These are phyloP conservation scores for Penicillium crystallinum DNA, from an alignment of 495 filamentous ascomycete species.

Conservation along the genomic window DNA sequence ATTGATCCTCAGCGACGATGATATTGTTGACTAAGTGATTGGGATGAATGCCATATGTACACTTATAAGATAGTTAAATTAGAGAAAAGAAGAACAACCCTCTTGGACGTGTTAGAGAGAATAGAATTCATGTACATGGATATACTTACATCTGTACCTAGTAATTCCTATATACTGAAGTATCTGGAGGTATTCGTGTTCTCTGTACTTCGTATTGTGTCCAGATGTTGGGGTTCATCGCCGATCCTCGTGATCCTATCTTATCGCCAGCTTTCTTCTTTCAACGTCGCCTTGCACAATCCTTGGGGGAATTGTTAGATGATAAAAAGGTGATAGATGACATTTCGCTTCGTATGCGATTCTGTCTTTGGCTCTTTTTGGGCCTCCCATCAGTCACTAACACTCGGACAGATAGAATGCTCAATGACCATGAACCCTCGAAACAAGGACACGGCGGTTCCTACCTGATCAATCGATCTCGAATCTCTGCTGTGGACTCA, in stretches of 20 bases:
- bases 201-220: too few species aligned
- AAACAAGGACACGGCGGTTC: constrained; percentile 10
- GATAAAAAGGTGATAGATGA: background rate
- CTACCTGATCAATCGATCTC: constrained; percentile 4
- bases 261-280: constrained; percentile 1
- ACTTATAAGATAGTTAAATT: background rate
- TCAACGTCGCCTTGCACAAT: background rate
- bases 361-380: too few species aligned
- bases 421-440: constrained; percentile 17
- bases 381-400: background rate
- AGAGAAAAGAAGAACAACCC: background rate
- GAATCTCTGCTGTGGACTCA: background rate
- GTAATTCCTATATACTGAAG: too few species aligned
- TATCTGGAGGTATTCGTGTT: too few species aligned
- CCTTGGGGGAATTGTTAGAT: background rate
- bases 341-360: background rate
- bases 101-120: background rate
- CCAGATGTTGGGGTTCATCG: background rate
- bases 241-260: background rate
- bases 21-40: constrained; percentile 75
- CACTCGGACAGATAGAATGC: constrained; percentile 13
- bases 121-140: too few species aligned
- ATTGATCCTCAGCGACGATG: constrained; percentile 83
- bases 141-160: too few species aligned
- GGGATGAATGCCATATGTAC: background rate